These are phyloP conservation scores for Glaciozyma antarctica DNA, from an alignment of 768 basidiomycete genomes.

Conservation along the genomic window DNA sequence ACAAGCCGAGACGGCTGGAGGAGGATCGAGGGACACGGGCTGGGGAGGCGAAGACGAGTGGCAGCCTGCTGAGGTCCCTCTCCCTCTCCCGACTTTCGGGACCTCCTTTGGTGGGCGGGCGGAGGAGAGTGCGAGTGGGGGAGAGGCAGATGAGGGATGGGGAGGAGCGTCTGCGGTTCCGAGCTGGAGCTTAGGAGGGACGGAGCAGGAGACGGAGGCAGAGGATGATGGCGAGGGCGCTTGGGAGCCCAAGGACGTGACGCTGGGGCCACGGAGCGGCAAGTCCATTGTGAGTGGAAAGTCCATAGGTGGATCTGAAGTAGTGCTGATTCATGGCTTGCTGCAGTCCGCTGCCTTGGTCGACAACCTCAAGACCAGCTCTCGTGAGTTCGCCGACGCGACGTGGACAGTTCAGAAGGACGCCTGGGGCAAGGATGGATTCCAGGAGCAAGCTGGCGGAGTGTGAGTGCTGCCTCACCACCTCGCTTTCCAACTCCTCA, in stretches of 20 bases:
- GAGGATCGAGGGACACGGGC: background rate
- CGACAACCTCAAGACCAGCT: slow-evolving; percentile 1
- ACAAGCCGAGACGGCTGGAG: background rate
- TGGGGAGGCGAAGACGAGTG: slow-evolving; percentile 8
- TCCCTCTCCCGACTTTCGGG: slow-evolving; percentile 11
- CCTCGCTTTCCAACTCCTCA: background rate
- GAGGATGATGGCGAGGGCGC: background rate
- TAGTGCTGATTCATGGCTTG: background rate
- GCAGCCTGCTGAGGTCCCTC: background rate
- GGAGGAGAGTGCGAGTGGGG: background rate
- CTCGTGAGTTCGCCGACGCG: background rate
- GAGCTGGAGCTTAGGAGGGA: background rate
- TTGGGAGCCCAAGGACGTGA: background rate
- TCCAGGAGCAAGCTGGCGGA: background rate
- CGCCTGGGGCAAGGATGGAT: background rate
- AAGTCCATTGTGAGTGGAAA: background rate
- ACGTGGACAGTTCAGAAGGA: background rate
- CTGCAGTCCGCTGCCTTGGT: slow-evolving; percentile 3
- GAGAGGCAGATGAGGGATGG: slow-evolving; percentile 3
- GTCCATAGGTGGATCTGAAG: background rate
- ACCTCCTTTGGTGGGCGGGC: slow-evolving; percentile 7
- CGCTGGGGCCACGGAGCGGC: background rate
- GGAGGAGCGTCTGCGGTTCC: slow-evolving; percentile 17
- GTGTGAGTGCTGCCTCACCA: background rate
- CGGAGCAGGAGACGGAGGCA: background rate